These are phyloP conservation scores for Pleurotus tuoliensis DNA, from an alignment of 768 basidiomycete species.

Conservation along the genomic window DNA sequence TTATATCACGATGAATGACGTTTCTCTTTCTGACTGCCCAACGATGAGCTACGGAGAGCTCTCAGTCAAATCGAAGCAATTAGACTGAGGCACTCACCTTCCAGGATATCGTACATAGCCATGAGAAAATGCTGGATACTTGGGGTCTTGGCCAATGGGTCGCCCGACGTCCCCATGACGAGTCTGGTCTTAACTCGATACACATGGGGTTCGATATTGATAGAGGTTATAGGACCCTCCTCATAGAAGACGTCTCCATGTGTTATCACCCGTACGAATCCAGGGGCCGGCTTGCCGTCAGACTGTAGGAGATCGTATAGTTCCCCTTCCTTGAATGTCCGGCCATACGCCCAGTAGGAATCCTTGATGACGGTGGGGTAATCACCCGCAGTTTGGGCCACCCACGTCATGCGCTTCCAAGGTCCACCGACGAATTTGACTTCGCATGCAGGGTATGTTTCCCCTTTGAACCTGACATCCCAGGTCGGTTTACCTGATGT, in stretches of 20 bases:
- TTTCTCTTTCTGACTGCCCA: neutral
- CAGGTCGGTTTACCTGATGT: neutral
- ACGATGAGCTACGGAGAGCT: neutral
- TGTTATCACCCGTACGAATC: neutral
- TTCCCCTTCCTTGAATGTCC: constrained; percentile 1
- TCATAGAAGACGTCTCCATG: neutral
- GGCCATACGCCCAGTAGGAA: neutral
- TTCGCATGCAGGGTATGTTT: neutral
- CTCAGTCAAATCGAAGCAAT: neutral
- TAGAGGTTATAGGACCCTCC: neutral
- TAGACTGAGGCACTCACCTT: neutral
- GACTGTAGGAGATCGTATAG: constrained; percentile 4
- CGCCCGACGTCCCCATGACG: neutral
- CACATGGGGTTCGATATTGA: neutral
- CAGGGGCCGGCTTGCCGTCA: neutral
- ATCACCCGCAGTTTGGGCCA: neutral
- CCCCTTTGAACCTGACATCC: constrained; percentile 3
- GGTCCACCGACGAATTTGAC: constrained; percentile 7
- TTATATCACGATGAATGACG: neutral
- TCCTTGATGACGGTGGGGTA: constrained; percentile 6
- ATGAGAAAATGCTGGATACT: neutral
- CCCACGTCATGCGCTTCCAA: constrained; percentile 7
- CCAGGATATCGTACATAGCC: neutral
- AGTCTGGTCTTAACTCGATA: neutral
- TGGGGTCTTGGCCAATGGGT: neutral